phyloP scores from a whole-genome alignment of 2,329 filamentous ascomycete genomes.

The Achaetomium macrosporum region DNA sequence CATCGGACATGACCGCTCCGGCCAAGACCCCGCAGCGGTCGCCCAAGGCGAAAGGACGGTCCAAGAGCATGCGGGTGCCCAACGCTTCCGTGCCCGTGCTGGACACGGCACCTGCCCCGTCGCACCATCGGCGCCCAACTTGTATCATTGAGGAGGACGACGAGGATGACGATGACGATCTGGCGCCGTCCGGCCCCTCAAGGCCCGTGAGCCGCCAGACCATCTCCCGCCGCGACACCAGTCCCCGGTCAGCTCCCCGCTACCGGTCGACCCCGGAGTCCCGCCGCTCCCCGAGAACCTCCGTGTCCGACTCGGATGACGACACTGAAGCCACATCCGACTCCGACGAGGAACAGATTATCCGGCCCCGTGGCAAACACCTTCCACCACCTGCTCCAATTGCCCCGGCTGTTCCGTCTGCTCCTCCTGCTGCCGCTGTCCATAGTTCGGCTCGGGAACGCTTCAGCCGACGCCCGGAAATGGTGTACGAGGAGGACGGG shows the following conservation, averaged over 20 bases:
- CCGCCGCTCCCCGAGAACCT: slow-evolving; percentile 25
- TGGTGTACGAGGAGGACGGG: slow-evolving; percentile 22
- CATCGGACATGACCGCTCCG: slow-evolving; percentile 16
- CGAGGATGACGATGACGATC: slow-evolving; percentile 22
- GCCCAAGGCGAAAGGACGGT: slow-evolving; percentile 16
- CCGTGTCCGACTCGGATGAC: slow-evolving; percentile 34
- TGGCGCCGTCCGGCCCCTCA: slow-evolving; percentile 17
- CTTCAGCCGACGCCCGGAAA: slow-evolving; percentile 19
- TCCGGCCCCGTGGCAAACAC: slow-evolving; percentile 19
- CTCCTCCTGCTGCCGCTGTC: slow-evolving; percentile 6
- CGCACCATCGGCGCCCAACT: slow-evolving; percentile 20
- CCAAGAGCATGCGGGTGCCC: slow-evolving; percentile 28
- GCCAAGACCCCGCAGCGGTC: slow-evolving; percentile 13
- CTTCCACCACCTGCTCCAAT: slow-evolving; percentile 14
- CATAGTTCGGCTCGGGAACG: slow-evolving; percentile 19
- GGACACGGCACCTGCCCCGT: slow-evolving; percentile 20
- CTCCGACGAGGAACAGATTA: slow-evolving; percentile 30
- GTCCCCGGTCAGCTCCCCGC: slow-evolving; percentile 32
- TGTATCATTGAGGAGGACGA: slow-evolving; percentile 25
- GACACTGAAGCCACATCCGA: slow-evolving; percentile 35
- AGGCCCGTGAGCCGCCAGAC: slow-evolving; percentile 28
- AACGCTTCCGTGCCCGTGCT: slow-evolving; percentile 28
- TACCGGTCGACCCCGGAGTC: slow-evolving; percentile 34
- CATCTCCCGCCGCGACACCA: slow-evolving; percentile 20
- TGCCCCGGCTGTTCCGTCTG: slow-evolving; percentile 27